phyloP scores from a whole-genome alignment of 257 asterid species.

The Parsonsia alboflavescens region DNA sequence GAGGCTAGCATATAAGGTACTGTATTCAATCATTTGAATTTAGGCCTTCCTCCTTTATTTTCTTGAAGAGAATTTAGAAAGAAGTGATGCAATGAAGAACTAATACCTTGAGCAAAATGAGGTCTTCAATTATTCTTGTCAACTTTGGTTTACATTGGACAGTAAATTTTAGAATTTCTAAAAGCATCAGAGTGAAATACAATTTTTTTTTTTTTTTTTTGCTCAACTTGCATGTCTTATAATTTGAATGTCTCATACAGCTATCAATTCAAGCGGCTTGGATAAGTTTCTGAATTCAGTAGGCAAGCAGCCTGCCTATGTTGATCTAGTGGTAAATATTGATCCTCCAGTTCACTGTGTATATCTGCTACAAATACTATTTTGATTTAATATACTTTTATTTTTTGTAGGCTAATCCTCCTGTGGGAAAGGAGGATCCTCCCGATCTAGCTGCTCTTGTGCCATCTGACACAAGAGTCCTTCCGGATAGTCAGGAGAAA shows the following conservation, averaged over 20 bases:
- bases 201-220: background rate
- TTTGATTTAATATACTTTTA: slow-evolving; percentile 1
- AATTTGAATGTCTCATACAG: slow-evolving; percentile 34
- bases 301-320: slow-evolving; percentile 63
- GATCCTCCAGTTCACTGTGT: slow-evolving; percentile 8
- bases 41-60: background rate
- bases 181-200: background rate
- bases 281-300: slow-evolving; percentile 78
- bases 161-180: background rate
- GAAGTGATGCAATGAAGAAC: background rate
- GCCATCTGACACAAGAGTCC: slow-evolving; percentile 58
- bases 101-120: background rate
- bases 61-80: background rate
- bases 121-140: background rate
- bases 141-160: background rate
- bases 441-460: slow-evolving; percentile 86
- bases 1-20: background rate
- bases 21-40: background rate
- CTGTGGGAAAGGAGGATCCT: slow-evolving; percentile 94
- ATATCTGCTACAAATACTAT: slow-evolving; percentile 7
- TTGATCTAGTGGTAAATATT: slow-evolving; percentile 82
- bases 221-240: background rate
- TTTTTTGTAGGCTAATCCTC: slow-evolving; percentile 59
- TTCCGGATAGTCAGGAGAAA: slow-evolving; percentile 35
- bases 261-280: slow-evolving; percentile 61